Evolutionary conservation across 805 yeast genomes (phyloP).

Genomic region (Blastobotrys robertii): DNA sequence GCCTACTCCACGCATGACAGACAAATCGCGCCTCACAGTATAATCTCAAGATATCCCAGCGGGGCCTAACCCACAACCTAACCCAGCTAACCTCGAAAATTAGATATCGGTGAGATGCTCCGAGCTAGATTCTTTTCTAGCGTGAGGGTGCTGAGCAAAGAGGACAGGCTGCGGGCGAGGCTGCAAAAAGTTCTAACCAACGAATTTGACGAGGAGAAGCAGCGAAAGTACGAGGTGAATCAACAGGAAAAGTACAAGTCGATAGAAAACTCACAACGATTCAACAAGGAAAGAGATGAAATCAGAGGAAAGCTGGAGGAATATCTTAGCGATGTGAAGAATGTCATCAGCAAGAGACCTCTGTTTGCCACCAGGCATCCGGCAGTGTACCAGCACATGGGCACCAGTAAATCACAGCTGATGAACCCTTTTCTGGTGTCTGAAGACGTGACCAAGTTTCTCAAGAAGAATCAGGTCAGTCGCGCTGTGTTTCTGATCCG

Average conservation of each 20-base stretch:
- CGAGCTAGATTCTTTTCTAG: no score
- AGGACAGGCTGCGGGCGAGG: background rate
- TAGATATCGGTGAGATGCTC: no score
- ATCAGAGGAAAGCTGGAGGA: background rate
- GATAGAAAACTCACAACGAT: background rate
- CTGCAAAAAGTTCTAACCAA: background rate
- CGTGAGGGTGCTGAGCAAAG: no score
- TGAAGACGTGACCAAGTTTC: slow-evolving; percentile 8
- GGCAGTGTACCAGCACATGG: slow-evolving; percentile 9
- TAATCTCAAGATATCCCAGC: no score
- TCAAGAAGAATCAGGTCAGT: slow-evolving; percentile 6
- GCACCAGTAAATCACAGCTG: slow-evolving; percentile 9
- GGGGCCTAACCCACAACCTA: no score
- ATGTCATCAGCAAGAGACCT: slow-evolving; percentile 7
- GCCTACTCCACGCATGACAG: no score
- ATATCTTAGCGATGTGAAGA: slow-evolving; percentile 2
- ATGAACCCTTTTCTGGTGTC: slow-evolving; percentile 12
- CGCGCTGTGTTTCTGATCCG: slow-evolving; percentile 9
- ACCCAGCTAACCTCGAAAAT: no score
- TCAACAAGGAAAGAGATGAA: background rate
- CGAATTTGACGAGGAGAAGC: background rate
- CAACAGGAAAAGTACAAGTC: background rate
- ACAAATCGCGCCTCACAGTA: no score
- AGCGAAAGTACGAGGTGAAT: background rate
- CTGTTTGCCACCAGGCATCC: slow-evolving; percentile 6